These are phyloP conservation scores for Colletotrichum zoysiae DNA, from an alignment of 2,329 filamentous ascomycete genomes.

Conservation along the genomic window DNA sequence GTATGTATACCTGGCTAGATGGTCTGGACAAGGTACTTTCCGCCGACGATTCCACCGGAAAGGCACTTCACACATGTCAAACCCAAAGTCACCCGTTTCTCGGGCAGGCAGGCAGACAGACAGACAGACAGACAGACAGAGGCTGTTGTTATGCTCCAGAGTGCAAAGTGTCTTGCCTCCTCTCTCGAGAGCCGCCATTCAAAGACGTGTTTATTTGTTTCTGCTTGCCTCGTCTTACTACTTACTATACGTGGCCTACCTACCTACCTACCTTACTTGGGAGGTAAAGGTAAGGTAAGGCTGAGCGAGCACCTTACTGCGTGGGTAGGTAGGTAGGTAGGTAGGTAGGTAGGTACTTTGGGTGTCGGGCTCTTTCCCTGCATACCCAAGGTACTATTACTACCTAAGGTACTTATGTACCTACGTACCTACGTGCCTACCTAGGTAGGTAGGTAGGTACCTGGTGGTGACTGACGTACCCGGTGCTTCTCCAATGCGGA, in stretches of 20 bases:
- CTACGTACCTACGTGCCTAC: no score
- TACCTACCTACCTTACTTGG: no score
- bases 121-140: neutral
- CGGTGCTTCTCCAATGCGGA: conserved; percentile 55
- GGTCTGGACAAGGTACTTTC: conserved; percentile 11
- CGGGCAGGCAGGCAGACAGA: neutral
- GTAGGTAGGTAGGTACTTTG: no score
- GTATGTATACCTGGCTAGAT: conserved; percentile 8
- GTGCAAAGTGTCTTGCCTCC: neutral
- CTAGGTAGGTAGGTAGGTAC: neutral
- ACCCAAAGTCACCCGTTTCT: conserved; percentile 22
- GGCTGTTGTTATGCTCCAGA: neutral
- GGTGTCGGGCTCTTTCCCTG: no score
- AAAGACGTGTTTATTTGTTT: neutral
- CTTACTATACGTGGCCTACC: no score
- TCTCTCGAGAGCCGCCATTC: neutral
- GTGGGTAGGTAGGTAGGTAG: no score
- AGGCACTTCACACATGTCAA: conserved; percentile 39
- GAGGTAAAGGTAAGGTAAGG: no score
- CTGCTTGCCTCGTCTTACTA: no score
- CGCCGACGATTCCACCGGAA: no score
- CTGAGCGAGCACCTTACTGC: no score
- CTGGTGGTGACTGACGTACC: neutral
- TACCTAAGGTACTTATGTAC: no score
- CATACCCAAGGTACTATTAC: no score